These are phyloP conservation scores for Paramyrothecium sp. DNA, from an alignment of 2,329 filamentous ascomycete species.

Conservation along the genomic window DNA sequence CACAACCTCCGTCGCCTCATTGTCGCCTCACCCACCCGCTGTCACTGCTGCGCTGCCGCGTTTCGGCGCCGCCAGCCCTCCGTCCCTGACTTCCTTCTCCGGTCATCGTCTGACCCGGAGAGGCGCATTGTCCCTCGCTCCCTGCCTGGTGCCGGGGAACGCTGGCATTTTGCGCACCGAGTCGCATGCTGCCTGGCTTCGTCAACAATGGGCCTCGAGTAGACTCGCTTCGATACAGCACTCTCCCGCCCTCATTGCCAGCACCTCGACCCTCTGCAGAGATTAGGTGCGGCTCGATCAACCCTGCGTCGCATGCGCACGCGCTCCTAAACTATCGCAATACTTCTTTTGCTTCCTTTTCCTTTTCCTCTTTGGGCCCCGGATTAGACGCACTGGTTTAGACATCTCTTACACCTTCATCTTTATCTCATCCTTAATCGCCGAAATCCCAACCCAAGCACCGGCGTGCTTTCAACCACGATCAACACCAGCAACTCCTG, in stretches of 20 bases:
- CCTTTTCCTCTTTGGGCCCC: conserved; percentile 26
- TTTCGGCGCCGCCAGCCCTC: neutral
- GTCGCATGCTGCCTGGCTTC: conserved; percentile 1
- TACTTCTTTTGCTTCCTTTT: conserved; percentile 18
- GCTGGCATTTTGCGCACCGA: neutral
- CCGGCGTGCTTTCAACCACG: neutral
- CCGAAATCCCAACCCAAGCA: conserved; percentile 2
- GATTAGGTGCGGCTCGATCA: conserved; percentile 20
- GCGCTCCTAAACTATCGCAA: conserved; percentile 12
- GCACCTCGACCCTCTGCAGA: conserved; percentile 14
- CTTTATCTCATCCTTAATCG: conserved; percentile 20
- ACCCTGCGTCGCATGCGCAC: conserved; percentile 3
- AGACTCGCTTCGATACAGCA: conserved; percentile 21
- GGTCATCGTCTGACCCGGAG: neutral
- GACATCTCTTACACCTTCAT: conserved; percentile 25
- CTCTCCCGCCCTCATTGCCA: conserved; percentile 14
- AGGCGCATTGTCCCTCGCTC: neutral
- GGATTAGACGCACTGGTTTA: conserved; percentile 40
- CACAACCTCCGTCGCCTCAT: neutral
- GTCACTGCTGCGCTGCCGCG: neutral
- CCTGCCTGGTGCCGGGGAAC: neutral
- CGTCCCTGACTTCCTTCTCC: neutral
- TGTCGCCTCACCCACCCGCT: neutral
- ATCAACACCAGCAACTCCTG: neutral
- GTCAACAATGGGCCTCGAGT: conserved; percentile 33